phyloP scores from a whole-genome alignment of 2,329 filamentous ascomycete species.

The Sarocladium brachiariae region DNA sequence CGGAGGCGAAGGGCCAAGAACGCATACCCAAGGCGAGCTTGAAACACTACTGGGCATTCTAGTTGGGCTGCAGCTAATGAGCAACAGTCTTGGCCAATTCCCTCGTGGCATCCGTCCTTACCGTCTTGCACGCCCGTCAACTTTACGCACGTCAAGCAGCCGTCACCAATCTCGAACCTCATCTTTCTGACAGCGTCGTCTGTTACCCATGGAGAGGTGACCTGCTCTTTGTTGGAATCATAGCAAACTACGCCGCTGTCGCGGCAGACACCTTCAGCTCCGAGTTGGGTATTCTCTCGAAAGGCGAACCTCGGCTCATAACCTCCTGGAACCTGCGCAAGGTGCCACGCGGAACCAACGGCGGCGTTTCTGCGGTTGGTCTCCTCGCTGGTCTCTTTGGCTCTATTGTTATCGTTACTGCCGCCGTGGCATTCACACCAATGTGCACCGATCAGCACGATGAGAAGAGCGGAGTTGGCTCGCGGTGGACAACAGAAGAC shows the following conservation, averaged over 20 bases:
- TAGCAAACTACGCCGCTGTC: conserved; percentile 84
- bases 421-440: conserved; percentile 61
- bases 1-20: conserved; percentile 76
- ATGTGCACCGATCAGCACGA: conserved; percentile 48
- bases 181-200: conserved; percentile 32
- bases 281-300: conserved; percentile 86
- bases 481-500: conserved; percentile 41
- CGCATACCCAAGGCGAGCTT: conserved; percentile 64
- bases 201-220: conserved; percentile 58
- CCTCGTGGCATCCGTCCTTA: conserved; percentile 62
- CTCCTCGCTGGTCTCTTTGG: conserved; percentile 68
- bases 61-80: not conserved
- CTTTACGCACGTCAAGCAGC: conserved; percentile 40
- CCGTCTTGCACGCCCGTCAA: conserved; percentile 54
- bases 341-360: conserved; percentile 89
- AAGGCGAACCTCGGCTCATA: conserved; percentile 70
- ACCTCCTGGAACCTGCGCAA: conserved; percentile 68
- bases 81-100: conserved; percentile 74
- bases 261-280: conserved; percentile 92
- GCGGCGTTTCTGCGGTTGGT: conserved; percentile 74
- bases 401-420: conserved; percentile 61
- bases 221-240: conserved; percentile 56
- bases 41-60: not conserved
- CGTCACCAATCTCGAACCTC: conserved; percentile 25
- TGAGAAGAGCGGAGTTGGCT: conserved; percentile 33